These are phyloP conservation scores for Aspergillaceae sp. DNA, from an alignment of 2,329 filamentous ascomycete genomes.

Conservation along the genomic window DNA sequence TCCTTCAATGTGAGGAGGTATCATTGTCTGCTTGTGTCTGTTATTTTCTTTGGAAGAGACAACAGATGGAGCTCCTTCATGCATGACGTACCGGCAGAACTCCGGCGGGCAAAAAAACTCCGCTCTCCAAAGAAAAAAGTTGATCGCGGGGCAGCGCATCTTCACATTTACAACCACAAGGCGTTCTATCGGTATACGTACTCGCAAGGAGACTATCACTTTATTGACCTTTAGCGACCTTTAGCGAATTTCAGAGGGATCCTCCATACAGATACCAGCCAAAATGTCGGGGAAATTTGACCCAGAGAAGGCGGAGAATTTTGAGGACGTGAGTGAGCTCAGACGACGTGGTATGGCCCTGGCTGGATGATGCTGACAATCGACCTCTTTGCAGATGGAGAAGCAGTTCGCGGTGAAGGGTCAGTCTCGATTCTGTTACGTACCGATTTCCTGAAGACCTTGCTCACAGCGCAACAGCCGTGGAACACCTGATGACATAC, in stretches of 20 bases:
- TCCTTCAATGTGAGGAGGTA: too few species aligned
- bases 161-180: constrained; percentile 1
- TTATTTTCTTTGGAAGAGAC: too few species aligned
- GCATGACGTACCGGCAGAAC: constrained; percentile 10
- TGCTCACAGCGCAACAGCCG: constrained; percentile 43
- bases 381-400: constrained; percentile 61
- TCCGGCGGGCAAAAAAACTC: constrained; percentile 12
- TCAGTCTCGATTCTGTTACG: constrained; percentile 25
- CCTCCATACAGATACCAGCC: constrained; percentile 3
- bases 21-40: too few species aligned
- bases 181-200: neutral
- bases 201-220: neutral
- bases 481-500: constrained; percentile 95
- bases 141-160: constrained; percentile 20
- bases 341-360: neutral
- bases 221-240: neutral
- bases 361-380: constrained; percentile 13
- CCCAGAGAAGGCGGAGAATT: constrained; percentile 58
- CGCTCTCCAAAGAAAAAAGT: constrained; percentile 25
- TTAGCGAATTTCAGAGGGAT: neutral
- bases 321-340: constrained; percentile 52
- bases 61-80: neutral
- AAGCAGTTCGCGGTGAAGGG: constrained; percentile 98
- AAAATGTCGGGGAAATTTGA: constrained; percentile 41
- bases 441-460: neutral